Conservation (phyloP, 176 grass and related monocot genomes). For the Avena sativa region DNA sequence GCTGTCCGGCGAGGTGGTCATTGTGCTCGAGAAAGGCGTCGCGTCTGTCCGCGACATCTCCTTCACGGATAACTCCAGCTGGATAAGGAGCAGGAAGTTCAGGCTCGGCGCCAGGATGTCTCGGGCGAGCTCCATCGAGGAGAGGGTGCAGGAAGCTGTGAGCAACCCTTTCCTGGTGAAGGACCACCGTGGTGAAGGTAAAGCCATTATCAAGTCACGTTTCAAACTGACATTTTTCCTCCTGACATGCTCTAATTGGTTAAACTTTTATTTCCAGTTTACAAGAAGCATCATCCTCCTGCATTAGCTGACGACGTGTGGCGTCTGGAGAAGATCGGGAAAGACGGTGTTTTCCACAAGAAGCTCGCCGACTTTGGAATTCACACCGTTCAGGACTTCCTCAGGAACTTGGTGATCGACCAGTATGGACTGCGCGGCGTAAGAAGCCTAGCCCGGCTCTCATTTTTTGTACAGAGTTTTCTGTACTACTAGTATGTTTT, state of each 20-base stretch:
- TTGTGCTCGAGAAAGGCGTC: slow-evolving; percentile 76
- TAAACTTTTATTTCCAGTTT: slow-evolving; percentile 52
- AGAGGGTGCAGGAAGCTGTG: slow-evolving; percentile 74
- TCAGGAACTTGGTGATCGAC: slow-evolving; percentile 80
- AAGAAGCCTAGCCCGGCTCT: slow-evolving; percentile 31
- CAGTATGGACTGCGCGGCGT: slow-evolving; percentile 67
- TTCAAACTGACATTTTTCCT: not conserved
- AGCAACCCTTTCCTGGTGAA: slow-evolving; percentile 85
- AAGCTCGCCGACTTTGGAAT: slow-evolving; percentile 75
- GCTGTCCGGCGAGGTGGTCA: slow-evolving; percentile 66
- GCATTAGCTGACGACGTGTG: slow-evolving; percentile 71
- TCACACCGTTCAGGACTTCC: slow-evolving; percentile 76
- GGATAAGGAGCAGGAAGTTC: slow-evolving; percentile 83
- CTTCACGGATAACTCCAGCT: slow-evolving; percentile 94
- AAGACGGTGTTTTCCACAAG: slow-evolving; percentile 88
- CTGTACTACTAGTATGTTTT: not conserved
- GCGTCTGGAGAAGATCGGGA: slow-evolving; percentile 86
- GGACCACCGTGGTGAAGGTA: slow-evolving; percentile 98
- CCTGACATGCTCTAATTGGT: not conserved
- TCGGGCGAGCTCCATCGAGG: slow-evolving; percentile 50
- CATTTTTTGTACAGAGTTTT: not conserved
- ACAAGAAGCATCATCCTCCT: slow-evolving; percentile 88
- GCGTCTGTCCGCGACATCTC: slow-evolving; percentile 65
- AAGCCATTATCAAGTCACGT: slow-evolving; percentile 22
- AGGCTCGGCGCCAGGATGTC: slow-evolving; percentile 76